phyloP scores from a whole-genome alignment of 192 early-diverging fungal species.

The Ambispora gerdemannii region DNA sequence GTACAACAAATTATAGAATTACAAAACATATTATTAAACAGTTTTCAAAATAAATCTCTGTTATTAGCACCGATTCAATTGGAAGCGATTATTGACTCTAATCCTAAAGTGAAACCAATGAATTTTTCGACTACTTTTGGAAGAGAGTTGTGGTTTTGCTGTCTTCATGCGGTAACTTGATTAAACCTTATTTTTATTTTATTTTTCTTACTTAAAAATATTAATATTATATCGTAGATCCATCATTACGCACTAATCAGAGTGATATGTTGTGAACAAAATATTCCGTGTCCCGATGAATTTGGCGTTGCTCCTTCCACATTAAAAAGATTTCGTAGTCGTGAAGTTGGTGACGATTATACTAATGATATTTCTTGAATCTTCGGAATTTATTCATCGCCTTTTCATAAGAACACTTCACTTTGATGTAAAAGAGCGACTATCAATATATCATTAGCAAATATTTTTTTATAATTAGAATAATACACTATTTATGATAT shows the following conservation, averaged over 20 bases:
- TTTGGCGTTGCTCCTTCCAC: slow-evolving; percentile 59
- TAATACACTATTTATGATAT: too few species aligned
- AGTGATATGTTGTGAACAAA: slow-evolving; percentile 52
- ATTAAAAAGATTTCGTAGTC: slow-evolving; percentile 20
- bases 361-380: too few species aligned
- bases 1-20: slow-evolving; percentile 15
- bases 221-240: slow-evolving; percentile 36
- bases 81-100: slow-evolving; percentile 44
- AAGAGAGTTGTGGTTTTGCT: slow-evolving; percentile 59
- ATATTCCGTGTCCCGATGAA: slow-evolving; percentile 36
- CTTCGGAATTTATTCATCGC: too few species aligned
- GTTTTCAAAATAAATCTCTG: not conserved
- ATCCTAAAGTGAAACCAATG: slow-evolving; percentile 18
- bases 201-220: not conserved
- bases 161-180: slow-evolving; percentile 51
- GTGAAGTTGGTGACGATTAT: not conserved
- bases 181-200: not conserved
- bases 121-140: slow-evolving; percentile 46
- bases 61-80: slow-evolving; percentile 21
- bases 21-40: slow-evolving; percentile 7
- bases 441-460: too few species aligned
- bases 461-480: too few species aligned
- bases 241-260: slow-evolving; percentile 61
- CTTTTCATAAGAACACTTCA: too few species aligned
- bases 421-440: too few species aligned